Percentiles rank a stretch among this genome's conserved stretches.
phyloP scores from a whole-genome alignment of 495 filamentous ascomycete genomes.

The Lasiosphaeria ovina region DNA sequence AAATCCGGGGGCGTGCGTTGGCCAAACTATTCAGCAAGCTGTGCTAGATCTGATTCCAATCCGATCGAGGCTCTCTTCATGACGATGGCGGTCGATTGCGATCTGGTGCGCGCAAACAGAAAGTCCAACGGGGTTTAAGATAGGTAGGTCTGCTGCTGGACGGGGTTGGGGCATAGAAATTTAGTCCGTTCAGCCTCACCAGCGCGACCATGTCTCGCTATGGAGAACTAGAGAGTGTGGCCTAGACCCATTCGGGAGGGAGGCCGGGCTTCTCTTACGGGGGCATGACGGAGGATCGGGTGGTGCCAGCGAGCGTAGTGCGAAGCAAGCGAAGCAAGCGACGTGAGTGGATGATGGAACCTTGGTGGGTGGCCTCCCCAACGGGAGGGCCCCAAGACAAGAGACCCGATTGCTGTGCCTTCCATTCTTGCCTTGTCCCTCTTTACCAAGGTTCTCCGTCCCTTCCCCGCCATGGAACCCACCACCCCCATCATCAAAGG shows the following conservation, averaged over 20 bases:
- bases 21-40: background rate
- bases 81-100: background rate
- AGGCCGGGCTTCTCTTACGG: background rate
- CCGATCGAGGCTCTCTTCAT: background rate
- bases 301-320: background rate
- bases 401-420: background rate
- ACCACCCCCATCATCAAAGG: no score
- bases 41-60: background rate
- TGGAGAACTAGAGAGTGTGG: background rate
- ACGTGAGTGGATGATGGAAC: background rate
- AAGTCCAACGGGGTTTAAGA: conserved; percentile 7
- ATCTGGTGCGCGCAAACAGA: background rate
- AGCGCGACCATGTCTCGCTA: background rate
- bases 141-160: background rate
- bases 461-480: no score
- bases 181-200: conserved; percentile 20
- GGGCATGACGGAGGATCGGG: background rate
- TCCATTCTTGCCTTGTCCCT: background rate
- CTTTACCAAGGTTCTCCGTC: background rate
- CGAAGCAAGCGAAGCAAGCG: background rate
- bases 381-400: background rate
- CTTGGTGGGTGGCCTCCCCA: background rate
- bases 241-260: background rate
- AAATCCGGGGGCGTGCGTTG: background rate
- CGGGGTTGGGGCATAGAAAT: conserved; percentile 8